phyloP scores from a whole-genome alignment of 148 eudicot species.

The Chenopodium suecicum region DNA sequence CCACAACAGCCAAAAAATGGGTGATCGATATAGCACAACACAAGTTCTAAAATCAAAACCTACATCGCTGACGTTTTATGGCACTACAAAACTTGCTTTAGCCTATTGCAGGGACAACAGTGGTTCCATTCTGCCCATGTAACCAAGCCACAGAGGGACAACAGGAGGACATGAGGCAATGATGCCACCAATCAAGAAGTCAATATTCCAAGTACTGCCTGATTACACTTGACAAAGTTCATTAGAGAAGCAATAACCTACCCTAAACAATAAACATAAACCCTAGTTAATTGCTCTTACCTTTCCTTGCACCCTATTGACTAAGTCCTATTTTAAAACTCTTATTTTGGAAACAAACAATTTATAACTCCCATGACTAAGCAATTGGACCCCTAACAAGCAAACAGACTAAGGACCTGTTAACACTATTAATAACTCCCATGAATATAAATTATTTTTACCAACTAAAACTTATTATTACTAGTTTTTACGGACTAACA shows the following conservation, averaged over 20 bases:
- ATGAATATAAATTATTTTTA: no score
- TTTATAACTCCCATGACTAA: not conserved
- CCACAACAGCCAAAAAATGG: not conserved
- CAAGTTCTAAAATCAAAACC: not conserved
- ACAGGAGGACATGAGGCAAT: not conserved
- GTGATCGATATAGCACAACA: not conserved
- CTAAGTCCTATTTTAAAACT: not conserved
- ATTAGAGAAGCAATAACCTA: no score
- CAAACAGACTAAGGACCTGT: not conserved
- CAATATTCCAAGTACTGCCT: not conserved
- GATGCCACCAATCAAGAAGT: not conserved
- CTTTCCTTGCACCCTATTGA: not conserved
- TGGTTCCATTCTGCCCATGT: no score
- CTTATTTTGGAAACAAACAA: not conserved
- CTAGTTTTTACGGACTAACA: no score
- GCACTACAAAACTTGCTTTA: not conserved
- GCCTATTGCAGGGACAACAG: no score
- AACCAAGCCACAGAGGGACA: not conserved
- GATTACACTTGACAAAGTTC: not conserved
- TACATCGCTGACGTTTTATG: not conserved
- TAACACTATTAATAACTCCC: no score
- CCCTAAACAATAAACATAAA: not conserved
- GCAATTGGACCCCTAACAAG: no score
- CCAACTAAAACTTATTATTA: no score
- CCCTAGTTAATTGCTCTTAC: not conserved